These are phyloP conservation scores for Crassisporium funariophilum DNA, from an alignment of 768 basidiomycete species.

Conservation along the genomic window DNA sequence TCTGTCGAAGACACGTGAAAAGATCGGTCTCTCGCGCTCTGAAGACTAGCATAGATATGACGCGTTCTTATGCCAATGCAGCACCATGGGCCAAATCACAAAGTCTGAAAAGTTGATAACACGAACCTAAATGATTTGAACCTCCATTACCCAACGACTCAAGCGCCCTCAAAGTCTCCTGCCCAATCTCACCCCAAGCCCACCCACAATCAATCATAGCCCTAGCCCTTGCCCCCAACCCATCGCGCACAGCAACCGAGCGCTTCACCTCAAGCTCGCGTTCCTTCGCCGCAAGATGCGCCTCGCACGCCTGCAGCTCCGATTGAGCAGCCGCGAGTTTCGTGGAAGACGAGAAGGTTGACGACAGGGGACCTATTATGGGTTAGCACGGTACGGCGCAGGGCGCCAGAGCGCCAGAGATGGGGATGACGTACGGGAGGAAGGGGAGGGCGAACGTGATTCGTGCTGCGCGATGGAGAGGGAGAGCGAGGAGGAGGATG, in stretches of 20 bases:
- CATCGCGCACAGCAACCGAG: slow-evolving; percentile 57
- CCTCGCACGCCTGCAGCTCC: slow-evolving; percentile 82
- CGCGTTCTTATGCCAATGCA: no score
- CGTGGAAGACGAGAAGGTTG: slow-evolving; percentile 33
- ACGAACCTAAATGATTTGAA: slow-evolving; percentile 6
- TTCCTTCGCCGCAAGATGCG: slow-evolving; percentile 71
- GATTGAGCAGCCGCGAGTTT: slow-evolving; percentile 71
- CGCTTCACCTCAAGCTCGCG: slow-evolving; percentile 57
- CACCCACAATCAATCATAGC: slow-evolving; percentile 72
- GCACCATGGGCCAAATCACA: no score
- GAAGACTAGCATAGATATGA: no score
- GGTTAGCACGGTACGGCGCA: slow-evolving; percentile 5
- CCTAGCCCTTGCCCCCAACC: slow-evolving; percentile 60
- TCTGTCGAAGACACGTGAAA: no score
- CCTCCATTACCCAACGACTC: slow-evolving; percentile 39
- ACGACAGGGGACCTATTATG: slow-evolving; percentile 20
- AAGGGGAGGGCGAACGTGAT: slow-evolving; percentile 23
- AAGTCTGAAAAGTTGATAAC: neutral
- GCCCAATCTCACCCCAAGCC: slow-evolving; percentile 69
- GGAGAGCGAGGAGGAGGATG: slow-evolving; percentile 45
- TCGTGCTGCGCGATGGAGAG: slow-evolving; percentile 19
- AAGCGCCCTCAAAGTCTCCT: slow-evolving; percentile 51
- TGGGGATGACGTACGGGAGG: slow-evolving; percentile 22
- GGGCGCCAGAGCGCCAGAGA: no score
- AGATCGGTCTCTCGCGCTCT: no score